A percentile compares a stretch with the other conserved stretches of the same genome.
Evolutionary conservation across 106 monocot species (phyloP).

Genomic region (Chionographis japonica): DNA sequence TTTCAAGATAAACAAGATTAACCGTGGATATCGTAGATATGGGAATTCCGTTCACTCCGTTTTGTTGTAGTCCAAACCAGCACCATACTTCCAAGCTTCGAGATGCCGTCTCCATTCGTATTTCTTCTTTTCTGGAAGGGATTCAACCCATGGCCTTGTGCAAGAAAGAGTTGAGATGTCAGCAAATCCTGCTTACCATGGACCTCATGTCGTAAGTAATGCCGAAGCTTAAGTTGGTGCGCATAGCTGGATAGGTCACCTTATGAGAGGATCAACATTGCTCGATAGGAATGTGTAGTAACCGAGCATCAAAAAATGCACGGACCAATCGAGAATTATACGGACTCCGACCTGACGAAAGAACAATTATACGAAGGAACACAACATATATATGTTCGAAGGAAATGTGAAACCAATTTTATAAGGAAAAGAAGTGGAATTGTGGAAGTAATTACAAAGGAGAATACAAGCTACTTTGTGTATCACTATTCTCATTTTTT

Average conservation of each 20-base stretch:
- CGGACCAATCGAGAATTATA: conserved; percentile 73
- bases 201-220: not conserved
- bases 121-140: conserved; percentile 47
- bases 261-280: conserved; percentile 63
- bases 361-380: conserved; percentile 1
- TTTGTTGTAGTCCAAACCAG: conserved; percentile 76
- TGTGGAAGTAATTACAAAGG: too few relatives aligned
- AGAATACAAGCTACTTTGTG: too few relatives aligned
- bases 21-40: too few relatives aligned
- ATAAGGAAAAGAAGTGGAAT: too few relatives aligned
- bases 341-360: conserved; percentile 51
- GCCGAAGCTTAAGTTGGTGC: not conserved
- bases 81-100: conserved; percentile 96
- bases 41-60: not conserved
- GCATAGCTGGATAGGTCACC: conserved; percentile 28
- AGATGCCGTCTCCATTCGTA: conserved; percentile 56
- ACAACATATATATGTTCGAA: not conserved
- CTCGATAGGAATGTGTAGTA: conserved; percentile 80
- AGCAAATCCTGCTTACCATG: not conserved
- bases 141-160: conserved; percentile 62
- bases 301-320: conserved; percentile 83
- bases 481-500: too few relatives aligned
- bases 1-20: too few relatives aligned
- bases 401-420: not conserved
- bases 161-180: not conserved